phyloP scores from a whole-genome alignment of 495 filamentous ascomycete genomes.

The Achaetomiella virescens region DNA sequence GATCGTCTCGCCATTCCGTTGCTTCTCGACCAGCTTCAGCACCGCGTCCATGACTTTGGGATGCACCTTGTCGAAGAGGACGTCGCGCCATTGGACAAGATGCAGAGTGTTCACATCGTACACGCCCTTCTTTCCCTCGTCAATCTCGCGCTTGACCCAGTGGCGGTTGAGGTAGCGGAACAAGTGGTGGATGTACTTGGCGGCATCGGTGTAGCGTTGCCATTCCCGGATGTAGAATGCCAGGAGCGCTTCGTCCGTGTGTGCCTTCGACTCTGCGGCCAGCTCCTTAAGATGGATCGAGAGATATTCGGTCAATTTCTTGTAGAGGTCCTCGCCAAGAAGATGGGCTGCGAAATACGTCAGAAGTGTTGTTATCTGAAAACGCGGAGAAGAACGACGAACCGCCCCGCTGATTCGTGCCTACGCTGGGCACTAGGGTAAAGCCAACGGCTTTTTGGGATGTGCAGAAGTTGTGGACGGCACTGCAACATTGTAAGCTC shows the following conservation, averaged over 20 bases:
- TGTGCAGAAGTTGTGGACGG: constrained; percentile 98
- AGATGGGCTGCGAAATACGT: constrained; percentile 62
- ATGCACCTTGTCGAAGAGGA: constrained; percentile 79
- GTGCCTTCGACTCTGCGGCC: constrained; percentile 59
- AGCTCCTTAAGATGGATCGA: constrained; percentile 65
- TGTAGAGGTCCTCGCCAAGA: constrained; percentile 93
- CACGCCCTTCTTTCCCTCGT: constrained; percentile 97
- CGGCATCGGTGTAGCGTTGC: constrained; percentile 89
- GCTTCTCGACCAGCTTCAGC: constrained; percentile 92
- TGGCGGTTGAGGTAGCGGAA: constrained; percentile 97
- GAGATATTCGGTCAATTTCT: constrained; percentile 78
- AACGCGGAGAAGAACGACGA: constrained; percentile 25
- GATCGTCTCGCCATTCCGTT: constrained; percentile 95
- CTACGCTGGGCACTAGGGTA: constrained; percentile 28
- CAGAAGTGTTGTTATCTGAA: constrained; percentile 4
- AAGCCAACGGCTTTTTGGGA: constrained; percentile 80
- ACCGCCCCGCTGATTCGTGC: constrained; percentile 70
- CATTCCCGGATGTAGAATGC: constrained; percentile 96
- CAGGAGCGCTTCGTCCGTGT: constrained; percentile 85
- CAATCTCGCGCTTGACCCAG: constrained; percentile 98
- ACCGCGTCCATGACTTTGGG: constrained; percentile 91
- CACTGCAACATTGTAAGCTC: constrained; percentile 45
- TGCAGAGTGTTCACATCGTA: constrained; percentile 98
- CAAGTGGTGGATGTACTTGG: constrained; percentile 93
- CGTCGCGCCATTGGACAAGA: constrained; percentile 86